Evolutionary conservation across 2,329 filamentous ascomycete species (phyloP), one percentile per base, ranked within the genome.

Genomic region (Pseudocercospora pini-densiflorae): DNA sequence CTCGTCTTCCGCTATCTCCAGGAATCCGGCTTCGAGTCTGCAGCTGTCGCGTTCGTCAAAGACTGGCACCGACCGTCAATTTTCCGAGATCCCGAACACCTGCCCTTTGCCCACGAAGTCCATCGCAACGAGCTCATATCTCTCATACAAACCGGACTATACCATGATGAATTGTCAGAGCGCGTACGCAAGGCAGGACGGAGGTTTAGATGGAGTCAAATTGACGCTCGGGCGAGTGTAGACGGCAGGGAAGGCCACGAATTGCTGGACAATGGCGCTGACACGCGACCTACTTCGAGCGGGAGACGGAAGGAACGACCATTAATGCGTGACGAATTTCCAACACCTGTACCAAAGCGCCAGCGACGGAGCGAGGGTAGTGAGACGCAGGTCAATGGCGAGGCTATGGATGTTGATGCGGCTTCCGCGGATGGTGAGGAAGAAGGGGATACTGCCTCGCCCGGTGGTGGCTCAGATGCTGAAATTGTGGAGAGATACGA

Each of bases 101-200:
- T 89, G 55, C 86, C 87, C 21, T 90, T 90, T 78, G 87, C 87
- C 65, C 82, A 81, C 55, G 82, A 84, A 72, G 86, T 90, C 73
- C 84, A 83, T 72, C 83, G 85, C 40, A 85, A 88, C 74, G 85
- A 87, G 43, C 81, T 90, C 65, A 81, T 90, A 54, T 82, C 84
- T 53, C 80, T 90, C 61, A 85, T 90, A 36, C 88, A 90, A 73
- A 88, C 89, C 74, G 88, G 88, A 62, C 79, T 90, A 54, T 79
- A 76, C 70, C 79, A 83, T 66, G 83, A 85, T 71, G 77, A 81
- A 65, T 57, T 77, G 51, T 70, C 66, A 54, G 70, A 71, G 62
- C 70, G 67, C 45, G 70, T 67, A 31, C 68, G 72, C 24, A 71
- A 72, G 40, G 64, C 66, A 23, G 68, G 70, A 58, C 66, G 75